Evolutionary conservation across 1,139 yeast genomes (phyloP).

Genomic region (Wickerhamomyces sp.): DNA sequence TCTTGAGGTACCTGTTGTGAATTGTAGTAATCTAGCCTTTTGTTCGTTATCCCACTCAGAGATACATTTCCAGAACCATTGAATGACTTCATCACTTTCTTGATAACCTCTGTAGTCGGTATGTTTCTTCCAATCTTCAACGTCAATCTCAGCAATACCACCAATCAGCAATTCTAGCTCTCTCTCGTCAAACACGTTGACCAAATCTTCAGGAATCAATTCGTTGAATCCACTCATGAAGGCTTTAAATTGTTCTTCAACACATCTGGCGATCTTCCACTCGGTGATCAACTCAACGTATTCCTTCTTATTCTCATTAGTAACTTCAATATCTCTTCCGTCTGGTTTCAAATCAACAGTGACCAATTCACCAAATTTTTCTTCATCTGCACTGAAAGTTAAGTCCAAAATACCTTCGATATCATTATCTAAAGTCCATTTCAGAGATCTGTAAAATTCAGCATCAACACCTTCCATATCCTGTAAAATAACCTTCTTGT

Average conservation of each 20-base stretch:
- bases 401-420: constrained; percentile 81
- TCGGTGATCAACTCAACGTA: constrained; percentile 93
- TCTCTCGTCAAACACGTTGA: constrained; percentile 94
- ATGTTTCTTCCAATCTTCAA: constrained; percentile 98
- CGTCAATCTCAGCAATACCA: constrained; percentile 96
- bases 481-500: constrained; percentile 88
- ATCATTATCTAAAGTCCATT: constrained; percentile 94
- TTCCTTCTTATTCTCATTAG: constrained; percentile 91
- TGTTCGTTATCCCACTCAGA: constrained; percentile 95
- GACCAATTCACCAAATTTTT: constrained; percentile 89
- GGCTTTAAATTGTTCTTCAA: constrained; percentile 93
- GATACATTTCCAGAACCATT: constrained; percentile 98
- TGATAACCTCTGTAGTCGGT: constrained; percentile 98
- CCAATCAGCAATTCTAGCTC: constrained; percentile 95
- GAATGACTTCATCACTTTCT: constrained; percentile 91
- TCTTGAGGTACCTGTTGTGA: constrained; percentile 97
- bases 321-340: constrained; percentile 85
- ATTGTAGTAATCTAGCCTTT: constrained; percentile 89
- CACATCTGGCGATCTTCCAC: constrained; percentile 92
- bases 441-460: constrained; percentile 88
- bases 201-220: constrained; percentile 92
- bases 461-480: constrained; percentile 99
- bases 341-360: constrained; percentile 86
- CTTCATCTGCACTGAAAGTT: constrained; percentile 94
- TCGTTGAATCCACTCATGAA: constrained; percentile 97